Evolutionary conservation across 805 yeast species (phyloP).

Genomic region (Wickerhamomyces rabaulensis): DNA sequence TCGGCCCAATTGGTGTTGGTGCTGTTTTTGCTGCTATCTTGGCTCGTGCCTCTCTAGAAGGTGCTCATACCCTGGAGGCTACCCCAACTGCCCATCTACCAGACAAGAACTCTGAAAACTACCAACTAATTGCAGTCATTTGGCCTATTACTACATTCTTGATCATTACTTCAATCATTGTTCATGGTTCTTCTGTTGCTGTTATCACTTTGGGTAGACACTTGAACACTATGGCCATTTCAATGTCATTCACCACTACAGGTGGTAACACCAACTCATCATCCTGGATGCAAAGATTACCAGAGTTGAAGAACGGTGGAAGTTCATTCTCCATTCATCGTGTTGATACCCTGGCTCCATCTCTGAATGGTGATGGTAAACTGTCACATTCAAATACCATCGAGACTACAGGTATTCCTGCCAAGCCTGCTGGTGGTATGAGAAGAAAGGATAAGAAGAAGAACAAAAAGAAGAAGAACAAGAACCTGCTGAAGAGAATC

Average conservation of each 20-base stretch:
- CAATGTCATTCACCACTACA: constrained; percentile 80
- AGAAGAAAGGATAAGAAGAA: constrained; percentile 38
- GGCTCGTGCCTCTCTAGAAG: constrained; percentile 69
- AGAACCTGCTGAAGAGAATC: constrained; percentile 29
- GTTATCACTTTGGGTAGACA: constrained; percentile 61
- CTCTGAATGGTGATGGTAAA: constrained; percentile 18
- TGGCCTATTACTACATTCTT: constrained; percentile 86
- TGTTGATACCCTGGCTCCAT: constrained; percentile 60
- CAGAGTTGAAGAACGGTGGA: constrained; percentile 54
- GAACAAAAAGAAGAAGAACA: constrained; percentile 27
- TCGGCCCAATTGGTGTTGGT: constrained; percentile 96
- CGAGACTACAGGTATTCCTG: constrained; percentile 61
- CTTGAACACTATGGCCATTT: constrained; percentile 85
- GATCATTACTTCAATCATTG: constrained; percentile 74
- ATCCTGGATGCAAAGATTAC: constrained; percentile 82
- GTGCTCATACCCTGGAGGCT: constrained; percentile 39
- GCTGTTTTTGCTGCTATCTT: constrained; percentile 81
- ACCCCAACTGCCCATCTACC: constrained; percentile 56
- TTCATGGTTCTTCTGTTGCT: constrained; percentile 90
- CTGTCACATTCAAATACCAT: constrained; percentile 35
- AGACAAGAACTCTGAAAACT: constrained; percentile 41
- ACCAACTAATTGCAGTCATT: constrained; percentile 53
- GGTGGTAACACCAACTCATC: constrained; percentile 49
- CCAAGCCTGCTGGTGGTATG: constrained; percentile 73
- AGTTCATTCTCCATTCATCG: constrained; percentile 79